Percentiles rank a stretch among this genome's conserved stretches.
phyloP scores from a whole-genome alignment of 2,329 filamentous ascomycete genomes.

The Exophiala sp. region DNA sequence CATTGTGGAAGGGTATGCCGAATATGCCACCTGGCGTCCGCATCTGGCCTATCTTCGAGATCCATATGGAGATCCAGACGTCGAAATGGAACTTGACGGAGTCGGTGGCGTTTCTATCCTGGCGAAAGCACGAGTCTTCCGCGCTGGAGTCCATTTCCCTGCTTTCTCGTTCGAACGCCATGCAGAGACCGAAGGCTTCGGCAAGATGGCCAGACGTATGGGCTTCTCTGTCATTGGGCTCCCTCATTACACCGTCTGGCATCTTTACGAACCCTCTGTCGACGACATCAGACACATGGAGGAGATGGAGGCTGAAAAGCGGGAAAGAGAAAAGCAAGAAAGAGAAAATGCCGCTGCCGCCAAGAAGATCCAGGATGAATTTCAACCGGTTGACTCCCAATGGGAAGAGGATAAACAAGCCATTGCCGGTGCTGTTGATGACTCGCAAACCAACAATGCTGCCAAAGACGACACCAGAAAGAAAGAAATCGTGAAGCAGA shows the following conservation, averaged over 20 bases:
- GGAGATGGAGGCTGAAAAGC: constrained; percentile 87
- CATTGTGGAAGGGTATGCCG: constrained; percentile 96
- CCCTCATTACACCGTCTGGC: constrained; percentile 98
- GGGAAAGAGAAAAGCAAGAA: constrained; percentile 74
- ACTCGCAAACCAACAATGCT: constrained; percentile 29
- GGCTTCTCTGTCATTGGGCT: constrained; percentile 89
- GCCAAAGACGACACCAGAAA: constrained; percentile 7
- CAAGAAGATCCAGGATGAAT: constrained; percentile 74
- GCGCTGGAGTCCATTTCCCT: constrained; percentile 91
- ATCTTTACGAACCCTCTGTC: constrained; percentile 97
- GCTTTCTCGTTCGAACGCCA: constrained; percentile 99
- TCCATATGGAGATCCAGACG: constrained; percentile 94
- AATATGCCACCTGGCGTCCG: constrained; percentile 96
- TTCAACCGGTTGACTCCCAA: constrained; percentile 67
- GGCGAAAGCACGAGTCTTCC: constrained; percentile 91
- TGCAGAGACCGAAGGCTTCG: constrained; percentile 95
- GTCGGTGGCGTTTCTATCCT: constrained; percentile 89
- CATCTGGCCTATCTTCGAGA: constrained; percentile 95
- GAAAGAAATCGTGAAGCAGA: constrained; percentile 4
- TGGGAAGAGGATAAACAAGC: constrained; percentile 87
- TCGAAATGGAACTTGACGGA: constrained; percentile 99
- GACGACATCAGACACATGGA: constrained; percentile 98
- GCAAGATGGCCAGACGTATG: constrained; percentile 99
- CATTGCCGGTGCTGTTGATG: constrained; percentile 58
- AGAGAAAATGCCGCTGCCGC: constrained; percentile 64